Percentiles rank a stretch among this genome's conserved stretches.
Evolutionary conservation across 2,329 filamentous ascomycete species (phyloP).

Genomic region (Macrophomina phaseolina): DNA sequence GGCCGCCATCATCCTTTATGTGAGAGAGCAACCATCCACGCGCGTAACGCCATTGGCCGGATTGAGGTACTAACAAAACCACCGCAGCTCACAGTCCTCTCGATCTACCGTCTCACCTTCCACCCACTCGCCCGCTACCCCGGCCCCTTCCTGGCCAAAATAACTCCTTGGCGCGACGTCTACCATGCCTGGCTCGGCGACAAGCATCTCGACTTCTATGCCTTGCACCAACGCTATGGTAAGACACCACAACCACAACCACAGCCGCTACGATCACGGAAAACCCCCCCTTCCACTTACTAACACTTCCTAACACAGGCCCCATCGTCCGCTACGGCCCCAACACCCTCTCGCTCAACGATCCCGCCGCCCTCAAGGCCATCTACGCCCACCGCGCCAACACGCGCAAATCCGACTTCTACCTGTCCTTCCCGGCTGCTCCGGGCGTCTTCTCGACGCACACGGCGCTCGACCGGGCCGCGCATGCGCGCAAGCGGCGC

Average conservation of each 20-base stretch:
- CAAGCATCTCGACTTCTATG: constrained; percentile 74
- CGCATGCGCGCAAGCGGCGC: constrained; percentile 54
- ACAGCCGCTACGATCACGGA: too few relatives aligned
- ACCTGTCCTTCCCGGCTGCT: constrained; percentile 51
- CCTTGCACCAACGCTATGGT: constrained; percentile 74
- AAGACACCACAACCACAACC: background rate
- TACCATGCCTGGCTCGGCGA: constrained; percentile 78
- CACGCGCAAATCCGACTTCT: constrained; percentile 21
- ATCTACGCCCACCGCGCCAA: constrained; percentile 24
- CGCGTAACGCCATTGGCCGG: background rate
- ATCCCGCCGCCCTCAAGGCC: constrained; percentile 56
- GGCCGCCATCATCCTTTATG: background rate
- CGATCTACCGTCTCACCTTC: too few relatives aligned
- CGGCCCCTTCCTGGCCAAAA: constrained; percentile 47
- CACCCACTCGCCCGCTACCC: constrained; percentile 38
- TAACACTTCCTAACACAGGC: background rate
- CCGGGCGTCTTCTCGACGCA: constrained; percentile 52
- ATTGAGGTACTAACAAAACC: background rate
- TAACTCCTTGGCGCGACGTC: constrained; percentile 41
- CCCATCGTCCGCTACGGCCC: constrained; percentile 74
- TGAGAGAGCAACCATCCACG: background rate
- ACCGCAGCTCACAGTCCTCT: too few relatives aligned
- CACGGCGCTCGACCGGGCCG: constrained; percentile 51
- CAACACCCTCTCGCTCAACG: constrained; percentile 79
- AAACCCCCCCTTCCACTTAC: background rate